phyloP scores from a whole-genome alignment of 495 filamentous ascomycete species.

The Lasiosphaeria miniovina region DNA sequence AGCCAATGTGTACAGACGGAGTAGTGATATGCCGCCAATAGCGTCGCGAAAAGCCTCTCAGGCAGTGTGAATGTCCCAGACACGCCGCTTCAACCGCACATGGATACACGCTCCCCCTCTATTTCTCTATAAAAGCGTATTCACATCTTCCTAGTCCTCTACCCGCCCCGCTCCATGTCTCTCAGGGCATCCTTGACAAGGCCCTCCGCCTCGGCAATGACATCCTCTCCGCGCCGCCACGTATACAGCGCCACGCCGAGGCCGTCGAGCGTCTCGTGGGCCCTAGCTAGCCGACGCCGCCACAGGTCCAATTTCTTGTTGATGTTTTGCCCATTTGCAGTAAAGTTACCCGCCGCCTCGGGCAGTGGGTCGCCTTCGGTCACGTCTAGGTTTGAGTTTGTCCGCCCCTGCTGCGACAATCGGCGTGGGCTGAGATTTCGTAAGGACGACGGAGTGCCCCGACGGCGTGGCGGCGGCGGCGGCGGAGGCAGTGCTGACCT shows the following conservation, averaged over 20 bases:
- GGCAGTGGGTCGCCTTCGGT: conserved; percentile 27
- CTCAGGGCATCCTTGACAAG: conserved; percentile 44
- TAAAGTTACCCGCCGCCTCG: neutral
- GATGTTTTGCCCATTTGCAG: conserved; percentile 21
- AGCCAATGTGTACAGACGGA: no score
- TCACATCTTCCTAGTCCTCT: no score
- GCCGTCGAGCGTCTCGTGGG: conserved; percentile 63
- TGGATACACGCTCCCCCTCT: no score
- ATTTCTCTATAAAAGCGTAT: no score
- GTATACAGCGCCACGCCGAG: conserved; percentile 72
- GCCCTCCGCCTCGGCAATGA: conserved; percentile 50
- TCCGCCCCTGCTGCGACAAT: conserved; percentile 13
- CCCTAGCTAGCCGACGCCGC: conserved; percentile 72
- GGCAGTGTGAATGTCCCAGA: no score
- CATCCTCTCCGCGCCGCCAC: conserved; percentile 85
- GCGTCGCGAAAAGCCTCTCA: no score
- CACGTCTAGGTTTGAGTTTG: conserved; percentile 29
- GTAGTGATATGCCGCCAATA: no score
- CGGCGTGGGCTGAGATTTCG: neutral
- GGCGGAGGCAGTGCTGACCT: conserved; percentile 25
- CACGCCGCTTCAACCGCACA: no score
- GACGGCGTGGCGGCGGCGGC: conserved; percentile 44
- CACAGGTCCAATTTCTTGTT: conserved; percentile 85
- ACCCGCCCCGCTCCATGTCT: conserved; percentile 24
- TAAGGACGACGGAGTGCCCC: conserved; percentile 34